A percentile compares a stretch with the other conserved stretches of the same genome.
Conservation (phyloP, 2,329 filamentous ascomycete genomes). For the Trichoderma sp. region DNA sequence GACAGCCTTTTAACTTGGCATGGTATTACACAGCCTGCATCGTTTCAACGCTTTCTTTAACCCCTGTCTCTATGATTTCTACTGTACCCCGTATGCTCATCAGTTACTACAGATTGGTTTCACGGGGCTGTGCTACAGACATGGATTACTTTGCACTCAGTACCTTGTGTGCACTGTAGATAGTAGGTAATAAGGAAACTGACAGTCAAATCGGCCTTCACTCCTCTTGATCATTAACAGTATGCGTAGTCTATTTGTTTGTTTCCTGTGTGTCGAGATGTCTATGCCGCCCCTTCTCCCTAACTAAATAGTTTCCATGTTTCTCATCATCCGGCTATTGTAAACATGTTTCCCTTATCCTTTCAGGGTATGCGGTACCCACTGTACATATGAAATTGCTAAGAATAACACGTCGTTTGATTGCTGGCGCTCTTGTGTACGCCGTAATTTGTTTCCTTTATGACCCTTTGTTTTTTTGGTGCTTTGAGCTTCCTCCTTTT, state of each 20-base stretch:
- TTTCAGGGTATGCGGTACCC: constrained; percentile 13
- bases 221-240: neutral
- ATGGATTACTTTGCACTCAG: neutral
- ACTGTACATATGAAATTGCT: constrained; percentile 26
- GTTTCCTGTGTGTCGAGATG: constrained; percentile 19
- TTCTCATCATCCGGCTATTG: constrained; percentile 16
- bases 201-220: neutral
- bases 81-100: neutral
- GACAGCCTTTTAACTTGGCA: neutral
- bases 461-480: constrained; percentile 21
- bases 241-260: constrained; percentile 17
- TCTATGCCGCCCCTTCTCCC: constrained; percentile 15
- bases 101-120: too few relatives aligned
- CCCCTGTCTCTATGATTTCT: neutral
- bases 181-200: neutral
- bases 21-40: neutral
- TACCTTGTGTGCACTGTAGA: neutral
- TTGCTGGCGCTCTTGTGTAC: constrained; percentile 17
- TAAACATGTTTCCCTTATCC: constrained; percentile 18
- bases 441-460: constrained; percentile 27
- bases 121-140: neutral
- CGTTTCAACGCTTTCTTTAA: neutral
- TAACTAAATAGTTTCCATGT: constrained; percentile 7
- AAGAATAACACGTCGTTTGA: constrained; percentile 24
- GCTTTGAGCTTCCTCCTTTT: constrained; percentile 23